Percentiles rank a stretch among this genome's conserved stretches.
These are phyloP conservation scores for Gossypium mustelinum DNA, from an alignment of 345 rosid species.

Conservation along the genomic window DNA sequence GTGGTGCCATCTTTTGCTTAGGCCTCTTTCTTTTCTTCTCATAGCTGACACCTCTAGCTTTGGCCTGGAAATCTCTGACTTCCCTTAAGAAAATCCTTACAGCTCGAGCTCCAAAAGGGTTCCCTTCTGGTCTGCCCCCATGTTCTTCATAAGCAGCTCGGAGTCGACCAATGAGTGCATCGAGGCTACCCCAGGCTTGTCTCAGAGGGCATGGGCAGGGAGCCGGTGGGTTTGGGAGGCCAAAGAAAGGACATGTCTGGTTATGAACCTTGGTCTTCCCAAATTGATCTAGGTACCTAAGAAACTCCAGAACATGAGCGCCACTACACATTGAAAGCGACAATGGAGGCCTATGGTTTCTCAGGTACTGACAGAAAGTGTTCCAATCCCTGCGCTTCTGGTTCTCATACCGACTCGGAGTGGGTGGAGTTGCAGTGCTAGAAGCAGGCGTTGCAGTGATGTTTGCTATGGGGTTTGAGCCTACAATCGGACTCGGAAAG, in stretches of 20 bases:
- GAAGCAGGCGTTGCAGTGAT: constrained; percentile 16
- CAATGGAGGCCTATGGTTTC: constrained; percentile 78
- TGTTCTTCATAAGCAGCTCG: constrained; percentile 90
- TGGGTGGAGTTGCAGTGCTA: constrained; percentile 22
- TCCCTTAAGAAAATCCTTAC: constrained; percentile 80
- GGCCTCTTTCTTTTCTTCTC: constrained; percentile 80
- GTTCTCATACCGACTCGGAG: constrained; percentile 77
- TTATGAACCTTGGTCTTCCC: constrained; percentile 78
- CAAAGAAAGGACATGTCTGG: constrained; percentile 84
- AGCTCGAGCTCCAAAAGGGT: constrained; percentile 84
- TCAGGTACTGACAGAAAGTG: constrained; percentile 80
- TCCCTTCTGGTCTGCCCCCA: constrained; percentile 77
- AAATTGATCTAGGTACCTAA: constrained; percentile 68
- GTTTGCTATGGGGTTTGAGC: constrained; percentile 4
- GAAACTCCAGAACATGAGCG: constrained; percentile 82
- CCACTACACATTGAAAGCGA: constrained; percentile 73
- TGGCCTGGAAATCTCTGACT: constrained; percentile 85
- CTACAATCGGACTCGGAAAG: neutral
- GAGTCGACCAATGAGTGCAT: constrained; percentile 93
- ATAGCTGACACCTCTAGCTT: constrained; percentile 90
- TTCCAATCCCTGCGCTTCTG: constrained; percentile 91
- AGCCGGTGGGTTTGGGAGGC: constrained; percentile 80
- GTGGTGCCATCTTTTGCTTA: constrained; percentile 30
- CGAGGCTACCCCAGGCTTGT: constrained; percentile 98
- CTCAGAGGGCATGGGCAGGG: constrained; percentile 91